Base-by-base conservation (phyloP, 2,329 filamentous ascomycete genomes). In the Trichoderma simmonsii region DNA sequence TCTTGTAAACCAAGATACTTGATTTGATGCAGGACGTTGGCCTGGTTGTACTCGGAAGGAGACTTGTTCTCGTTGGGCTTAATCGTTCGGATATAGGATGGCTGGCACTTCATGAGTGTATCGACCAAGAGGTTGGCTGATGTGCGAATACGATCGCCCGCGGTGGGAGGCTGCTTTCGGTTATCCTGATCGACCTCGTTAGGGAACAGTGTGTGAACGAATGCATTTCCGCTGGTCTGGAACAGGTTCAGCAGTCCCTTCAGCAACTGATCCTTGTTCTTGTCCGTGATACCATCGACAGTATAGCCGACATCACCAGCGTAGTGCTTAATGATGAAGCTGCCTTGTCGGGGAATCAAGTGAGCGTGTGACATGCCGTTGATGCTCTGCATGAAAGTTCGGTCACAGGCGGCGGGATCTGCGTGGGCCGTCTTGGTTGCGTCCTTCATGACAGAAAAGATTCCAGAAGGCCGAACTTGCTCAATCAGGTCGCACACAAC, bases 31-130 rank as follows among this genome's bases (percentile, higher is more conserved):
- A 98, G 87, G 24, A 99, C 96, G 77, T 98, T 98, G 34, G 91
- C 90, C 24, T 89, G 88, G 77, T 97, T 98, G 82, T 97, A 99
- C 80, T 99, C 96, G 12, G 90, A 91, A 0, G 94, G 92, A 3
- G 95, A 97, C 82, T 98, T 99, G 85, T 98, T 98, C 83, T 99
- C 96, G 84, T 99, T 99, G 2, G 96, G 96, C 83, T 99, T 99
- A 85, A 99, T 98, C 0, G 96, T 99, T 80, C 96, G 93, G 77
- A 99, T 99, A 79, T 99, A 99, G 3, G 95, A 98, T 1, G 96
- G 96, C 76, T 96, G 93, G 71, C 94, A 95, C 83, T 98, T 97
- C 95, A 98, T 98, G 77, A 99, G 83, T 1, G 96, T 98, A 1
- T 95, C 90, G 1, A 99, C 96, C 24, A 99, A 87, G 59, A 97